Conservation (phyloP, 2,329 filamentous ascomycete species). For the Colletotrichum brevisporum region DNA sequence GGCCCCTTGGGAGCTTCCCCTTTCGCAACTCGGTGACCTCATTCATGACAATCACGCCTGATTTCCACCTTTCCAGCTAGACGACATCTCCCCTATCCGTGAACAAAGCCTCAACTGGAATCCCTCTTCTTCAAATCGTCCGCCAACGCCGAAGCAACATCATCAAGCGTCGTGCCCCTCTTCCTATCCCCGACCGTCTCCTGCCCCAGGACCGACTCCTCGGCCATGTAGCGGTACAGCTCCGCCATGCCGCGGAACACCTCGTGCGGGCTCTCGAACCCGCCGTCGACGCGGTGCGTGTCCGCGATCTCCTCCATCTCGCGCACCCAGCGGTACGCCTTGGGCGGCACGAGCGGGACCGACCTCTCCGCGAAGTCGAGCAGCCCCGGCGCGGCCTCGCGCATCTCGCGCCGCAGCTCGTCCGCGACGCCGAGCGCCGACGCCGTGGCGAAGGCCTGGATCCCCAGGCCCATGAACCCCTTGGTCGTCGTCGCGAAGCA, state of each 20-base stretch:
- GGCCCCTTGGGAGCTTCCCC: too few species aligned
- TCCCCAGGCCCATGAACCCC: conserved; percentile 76
- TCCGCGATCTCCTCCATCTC: conserved; percentile 84
- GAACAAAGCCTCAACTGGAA: neutral
- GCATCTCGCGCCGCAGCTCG: conserved; percentile 70
- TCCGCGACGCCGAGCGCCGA: conserved; percentile 72
- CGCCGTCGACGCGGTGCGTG: conserved; percentile 75
- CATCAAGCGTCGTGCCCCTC: conserved; percentile 68
- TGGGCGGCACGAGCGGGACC: conserved; percentile 75
- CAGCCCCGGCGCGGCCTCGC: conserved; percentile 61
- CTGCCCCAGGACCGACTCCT: conserved; percentile 71
- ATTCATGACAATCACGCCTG: too few species aligned
- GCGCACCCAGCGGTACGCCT: conserved; percentile 83
- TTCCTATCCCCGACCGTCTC: conserved; percentile 70
- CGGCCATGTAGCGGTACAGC: conserved; percentile 73
- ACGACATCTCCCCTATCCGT: too few species aligned
- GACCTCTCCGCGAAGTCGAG: conserved; percentile 62
- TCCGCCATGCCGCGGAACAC: conserved; percentile 73
- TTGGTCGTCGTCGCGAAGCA: conserved; percentile 74
- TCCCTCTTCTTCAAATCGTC: conserved; percentile 62
- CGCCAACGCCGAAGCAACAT: conserved; percentile 66
- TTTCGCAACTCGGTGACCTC: too few species aligned
- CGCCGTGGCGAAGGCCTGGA: conserved; percentile 81
- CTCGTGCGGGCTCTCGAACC: conserved; percentile 63
- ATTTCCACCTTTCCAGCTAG: too few species aligned